These are phyloP conservation scores for Discostella stelligeroides DNA, from an alignment of 108 stramenopile genomes.

Conservation along the genomic window DNA sequence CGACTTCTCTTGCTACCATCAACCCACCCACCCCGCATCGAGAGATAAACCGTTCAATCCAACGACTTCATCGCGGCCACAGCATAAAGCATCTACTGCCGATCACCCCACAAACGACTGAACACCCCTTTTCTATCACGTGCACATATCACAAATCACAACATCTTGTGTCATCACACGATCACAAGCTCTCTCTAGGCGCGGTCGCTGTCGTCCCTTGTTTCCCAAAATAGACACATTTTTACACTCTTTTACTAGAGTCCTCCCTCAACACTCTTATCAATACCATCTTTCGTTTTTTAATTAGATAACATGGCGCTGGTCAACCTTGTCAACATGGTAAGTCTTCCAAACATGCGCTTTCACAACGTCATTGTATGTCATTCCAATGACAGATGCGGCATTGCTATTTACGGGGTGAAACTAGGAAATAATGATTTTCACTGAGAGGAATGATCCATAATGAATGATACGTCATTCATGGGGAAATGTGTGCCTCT, in stretches of 20 bases:
- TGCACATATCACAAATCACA: not conserved
- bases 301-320: slow-evolving; percentile 64
- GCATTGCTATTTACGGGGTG: not conserved
- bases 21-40: no score
- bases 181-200: no score
- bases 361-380: not conserved
- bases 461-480: no score
- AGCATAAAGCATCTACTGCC: no score
- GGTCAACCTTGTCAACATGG: slow-evolving; percentile 86
- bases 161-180: not conserved
- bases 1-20: no score
- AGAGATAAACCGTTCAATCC: no score
- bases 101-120: no score
- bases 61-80: not conserved
- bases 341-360: slow-evolving; percentile 36
- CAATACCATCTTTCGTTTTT: not conserved
- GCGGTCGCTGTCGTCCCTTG: no score
- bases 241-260: no score
- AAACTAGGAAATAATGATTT: no score
- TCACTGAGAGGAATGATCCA: no score
- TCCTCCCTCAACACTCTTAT: not conserved
- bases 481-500: not conserved
- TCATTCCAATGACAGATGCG: slow-evolving; percentile 2
- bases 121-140: not conserved
- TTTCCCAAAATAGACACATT: no score